Conservation (phyloP, 768 basidiomycete genomes). For the Terana coerulea region DNA sequence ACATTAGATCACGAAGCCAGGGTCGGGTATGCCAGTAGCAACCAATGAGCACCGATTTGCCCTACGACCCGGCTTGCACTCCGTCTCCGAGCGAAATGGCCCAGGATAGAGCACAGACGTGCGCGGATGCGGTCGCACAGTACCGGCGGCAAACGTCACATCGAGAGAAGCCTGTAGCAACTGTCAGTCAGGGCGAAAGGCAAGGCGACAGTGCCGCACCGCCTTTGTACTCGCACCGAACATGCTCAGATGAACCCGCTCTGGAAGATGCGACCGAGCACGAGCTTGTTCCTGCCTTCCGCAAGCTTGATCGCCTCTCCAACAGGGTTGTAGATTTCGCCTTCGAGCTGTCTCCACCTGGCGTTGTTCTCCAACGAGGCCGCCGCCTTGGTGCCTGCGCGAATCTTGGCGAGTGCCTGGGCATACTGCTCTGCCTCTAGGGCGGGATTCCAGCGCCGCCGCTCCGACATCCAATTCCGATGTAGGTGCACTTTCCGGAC, state of each 20-base stretch:
- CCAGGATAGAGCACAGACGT: neutral
- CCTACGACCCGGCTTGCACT: too few relatives aligned
- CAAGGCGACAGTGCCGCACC: neutral
- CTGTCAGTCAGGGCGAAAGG: neutral
- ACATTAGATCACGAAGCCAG: neutral
- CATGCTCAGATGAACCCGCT: constrained; percentile 29
- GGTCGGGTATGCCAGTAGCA: neutral
- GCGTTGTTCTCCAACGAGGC: too few relatives aligned
- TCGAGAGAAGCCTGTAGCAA: neutral
- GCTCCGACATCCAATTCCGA: too few relatives aligned
- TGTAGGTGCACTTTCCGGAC: too few relatives aligned
- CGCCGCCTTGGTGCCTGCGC: too few relatives aligned
- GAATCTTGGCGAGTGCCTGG: too few relatives aligned
- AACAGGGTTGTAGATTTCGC: constrained; percentile 42
- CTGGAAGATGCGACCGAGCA: constrained; percentile 42
- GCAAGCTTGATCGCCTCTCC: constrained; percentile 56
- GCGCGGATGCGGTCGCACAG: neutral
- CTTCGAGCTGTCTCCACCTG: constrained; percentile 28
- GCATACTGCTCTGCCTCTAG: too few relatives aligned
- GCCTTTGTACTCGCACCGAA: neutral
- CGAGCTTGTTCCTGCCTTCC: constrained; percentile 48
- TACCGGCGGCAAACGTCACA: neutral
- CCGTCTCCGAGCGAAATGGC: too few relatives aligned
- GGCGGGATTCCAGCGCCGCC: too few relatives aligned
- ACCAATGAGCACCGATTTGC: too few relatives aligned